These are phyloP conservation scores for Aspergillus quadricinctus DNA, from an alignment of 2,329 filamentous ascomycete genomes.

Conservation along the genomic window DNA sequence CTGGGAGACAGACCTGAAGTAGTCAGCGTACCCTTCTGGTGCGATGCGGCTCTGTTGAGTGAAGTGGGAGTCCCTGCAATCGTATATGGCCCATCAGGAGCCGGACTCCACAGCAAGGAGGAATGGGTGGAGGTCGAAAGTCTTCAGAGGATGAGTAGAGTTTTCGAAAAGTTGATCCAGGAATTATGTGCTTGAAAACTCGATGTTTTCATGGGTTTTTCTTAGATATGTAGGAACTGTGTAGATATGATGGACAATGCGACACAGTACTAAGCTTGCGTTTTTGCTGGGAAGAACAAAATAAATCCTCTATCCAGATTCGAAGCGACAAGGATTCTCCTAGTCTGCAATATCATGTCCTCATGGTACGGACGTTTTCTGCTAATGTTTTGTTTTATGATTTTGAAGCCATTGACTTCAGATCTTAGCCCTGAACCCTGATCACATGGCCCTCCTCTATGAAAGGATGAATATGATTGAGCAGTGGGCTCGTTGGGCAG, in stretches of 20 bases:
- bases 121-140: constrained; percentile 49
- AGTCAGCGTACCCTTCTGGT: constrained; percentile 43
- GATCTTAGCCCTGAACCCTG: too few species aligned
- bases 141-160: constrained; percentile 29
- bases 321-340: too few species aligned
- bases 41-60: constrained; percentile 48
- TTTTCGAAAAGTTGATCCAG: constrained; percentile 15
- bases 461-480: too few species aligned
- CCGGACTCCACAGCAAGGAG: constrained; percentile 49
- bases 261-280: too few species aligned
- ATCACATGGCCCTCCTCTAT: too few species aligned
- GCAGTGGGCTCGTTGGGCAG: too few species aligned
- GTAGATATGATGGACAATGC: neutral
- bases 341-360: too few species aligned
- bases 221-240: neutral
- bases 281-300: too few species aligned
- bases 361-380: too few species aligned
- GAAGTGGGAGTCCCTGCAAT: constrained; percentile 45
- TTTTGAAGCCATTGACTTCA: too few species aligned
- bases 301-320: too few species aligned
- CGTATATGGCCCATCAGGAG: constrained; percentile 46
- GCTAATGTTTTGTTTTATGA: too few species aligned
- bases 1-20: constrained; percentile 26
- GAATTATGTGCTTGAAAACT: constrained; percentile 17
- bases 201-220: neutral